Conservation (phyloP, 2,329 filamentous ascomycete species). For the Colletotrichum chlorophyti region DNA sequence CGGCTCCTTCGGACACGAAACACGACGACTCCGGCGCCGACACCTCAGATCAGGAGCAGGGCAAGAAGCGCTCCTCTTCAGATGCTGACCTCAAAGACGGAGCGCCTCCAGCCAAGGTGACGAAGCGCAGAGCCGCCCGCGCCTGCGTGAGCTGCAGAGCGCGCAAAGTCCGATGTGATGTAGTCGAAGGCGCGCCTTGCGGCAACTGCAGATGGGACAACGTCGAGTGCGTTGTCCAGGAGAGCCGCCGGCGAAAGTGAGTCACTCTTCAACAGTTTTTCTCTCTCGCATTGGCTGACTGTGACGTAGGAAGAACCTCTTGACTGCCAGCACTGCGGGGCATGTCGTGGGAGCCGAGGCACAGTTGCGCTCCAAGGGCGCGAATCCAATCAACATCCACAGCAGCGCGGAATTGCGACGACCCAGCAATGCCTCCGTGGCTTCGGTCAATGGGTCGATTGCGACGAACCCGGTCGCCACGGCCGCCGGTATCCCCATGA, state of each 20-base stretch:
- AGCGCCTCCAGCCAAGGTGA: constrained; percentile 52
- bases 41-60: constrained; percentile 20
- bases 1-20: too few species aligned
- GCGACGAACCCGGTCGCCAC: constrained; percentile 11
- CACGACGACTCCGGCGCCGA: constrained; percentile 22
- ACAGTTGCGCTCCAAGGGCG: constrained; percentile 47
- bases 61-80: constrained; percentile 29
- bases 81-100: constrained; percentile 25
- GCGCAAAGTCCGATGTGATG: constrained; percentile 92
- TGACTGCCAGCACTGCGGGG: constrained; percentile 45
- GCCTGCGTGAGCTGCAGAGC: constrained; percentile 89
- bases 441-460: constrained; percentile 34
- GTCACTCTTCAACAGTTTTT: too few species aligned
- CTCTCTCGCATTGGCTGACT: too few species aligned
- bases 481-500: constrained; percentile 1
- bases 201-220: constrained; percentile 86
- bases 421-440: constrained; percentile 40
- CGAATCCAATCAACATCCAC: constrained; percentile 41
- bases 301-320: constrained; percentile 49
- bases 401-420: constrained; percentile 46
- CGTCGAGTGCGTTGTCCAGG: constrained; percentile 77
- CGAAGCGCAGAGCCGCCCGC: constrained; percentile 86
- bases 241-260: constrained; percentile 87
- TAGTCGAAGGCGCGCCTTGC: constrained; percentile 86
- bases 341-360: constrained; percentile 50